Evolutionary conservation across 441 rosid species (phyloP).

Genomic region (Croton setiger): DNA sequence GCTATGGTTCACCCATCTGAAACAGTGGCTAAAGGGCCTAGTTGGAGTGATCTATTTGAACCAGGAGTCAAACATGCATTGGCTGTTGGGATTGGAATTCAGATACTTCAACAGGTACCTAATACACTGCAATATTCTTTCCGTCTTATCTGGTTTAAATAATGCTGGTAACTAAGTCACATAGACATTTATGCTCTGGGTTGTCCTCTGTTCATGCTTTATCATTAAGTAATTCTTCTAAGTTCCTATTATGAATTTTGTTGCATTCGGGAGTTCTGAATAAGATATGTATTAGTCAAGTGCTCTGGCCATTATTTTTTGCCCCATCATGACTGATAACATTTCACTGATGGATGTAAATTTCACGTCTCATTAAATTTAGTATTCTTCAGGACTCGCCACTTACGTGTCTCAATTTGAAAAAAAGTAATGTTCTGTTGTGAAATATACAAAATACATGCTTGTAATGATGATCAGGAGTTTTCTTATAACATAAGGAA

Average conservation of each 20-base stretch:
- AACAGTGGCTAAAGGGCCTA: conserved; percentile 54
- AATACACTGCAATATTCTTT: background rate
- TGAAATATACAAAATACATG: background rate
- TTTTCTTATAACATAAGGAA: background rate
- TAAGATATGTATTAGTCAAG: background rate
- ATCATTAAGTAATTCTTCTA: background rate
- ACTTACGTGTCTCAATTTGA: background rate
- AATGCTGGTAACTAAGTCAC: background rate
- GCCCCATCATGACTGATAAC: background rate
- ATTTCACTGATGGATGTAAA: background rate
- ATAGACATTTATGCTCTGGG: too few species aligned
- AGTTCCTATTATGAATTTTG: background rate
- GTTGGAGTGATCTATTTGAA: conserved; percentile 63
- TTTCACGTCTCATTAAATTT: background rate
- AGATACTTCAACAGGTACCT: conserved; percentile 77
- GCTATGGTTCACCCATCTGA: conserved; percentile 79
- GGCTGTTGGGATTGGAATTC: conserved; percentile 74
- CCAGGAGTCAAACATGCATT: conserved; percentile 86
- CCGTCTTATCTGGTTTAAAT: background rate
- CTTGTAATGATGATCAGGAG: background rate
- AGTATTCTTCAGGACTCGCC: background rate
- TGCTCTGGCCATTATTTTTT: background rate
- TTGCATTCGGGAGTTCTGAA: background rate
- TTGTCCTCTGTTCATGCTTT: background rate
- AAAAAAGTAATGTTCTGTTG: too few species aligned